Conservation (phyloP, 768 basidiomycete genomes). For the Austroboletus festivus region DNA sequence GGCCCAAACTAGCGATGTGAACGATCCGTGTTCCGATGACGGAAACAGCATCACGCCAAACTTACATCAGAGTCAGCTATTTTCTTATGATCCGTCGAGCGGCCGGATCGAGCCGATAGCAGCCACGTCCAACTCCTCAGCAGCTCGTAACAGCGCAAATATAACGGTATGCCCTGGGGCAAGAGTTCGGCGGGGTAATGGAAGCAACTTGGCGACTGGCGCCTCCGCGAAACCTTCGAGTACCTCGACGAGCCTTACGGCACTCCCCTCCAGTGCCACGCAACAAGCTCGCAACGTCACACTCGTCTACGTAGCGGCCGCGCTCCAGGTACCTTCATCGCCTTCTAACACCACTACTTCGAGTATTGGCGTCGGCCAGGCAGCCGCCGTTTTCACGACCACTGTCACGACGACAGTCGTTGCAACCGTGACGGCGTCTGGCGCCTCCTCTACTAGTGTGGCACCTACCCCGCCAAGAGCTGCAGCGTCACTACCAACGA, state of each 20-base stretch:
- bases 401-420: constrained; percentile 28
- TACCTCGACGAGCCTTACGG: constrained; percentile 11
- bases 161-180: constrained; percentile 3
- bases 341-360: neutral
- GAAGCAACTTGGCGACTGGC: constrained; percentile 4
- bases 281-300: constrained; percentile 39
- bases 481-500: neutral
- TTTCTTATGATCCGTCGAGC: constrained; percentile 49
- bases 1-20: neutral
- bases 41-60: constrained; percentile 2
- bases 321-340: constrained; percentile 28
- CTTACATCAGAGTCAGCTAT: constrained; percentile 51
- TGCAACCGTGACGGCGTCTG: constrained; percentile 6
- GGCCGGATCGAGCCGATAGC: constrained; percentile 56
- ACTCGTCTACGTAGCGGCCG: constrained; percentile 48
- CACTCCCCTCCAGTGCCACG: constrained; percentile 7
- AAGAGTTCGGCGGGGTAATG: constrained; percentile 14
- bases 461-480: constrained; percentile 12
- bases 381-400: constrained; percentile 18
- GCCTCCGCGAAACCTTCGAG: constrained; percentile 12
- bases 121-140: constrained; percentile 31
- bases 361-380: neutral
- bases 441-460: neutral
- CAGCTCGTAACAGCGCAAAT: constrained; percentile 4
- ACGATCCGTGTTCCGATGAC: constrained; percentile 11